Conservation (phyloP, 352 stramenopile species). For the Pythium myriotylum region DNA sequence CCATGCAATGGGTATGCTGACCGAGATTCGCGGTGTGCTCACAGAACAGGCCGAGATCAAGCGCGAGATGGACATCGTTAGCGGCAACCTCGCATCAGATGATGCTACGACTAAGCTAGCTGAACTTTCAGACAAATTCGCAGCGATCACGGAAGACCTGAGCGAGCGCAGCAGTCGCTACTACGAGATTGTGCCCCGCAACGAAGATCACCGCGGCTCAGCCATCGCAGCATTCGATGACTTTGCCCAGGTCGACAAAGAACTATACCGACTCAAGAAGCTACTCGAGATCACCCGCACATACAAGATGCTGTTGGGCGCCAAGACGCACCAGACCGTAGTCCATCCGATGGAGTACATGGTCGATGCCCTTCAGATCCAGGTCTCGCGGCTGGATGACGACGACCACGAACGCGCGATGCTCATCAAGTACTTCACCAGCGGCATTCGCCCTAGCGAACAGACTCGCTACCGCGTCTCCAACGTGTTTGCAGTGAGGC, state of each 20-base stretch:
- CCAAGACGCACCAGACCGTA: slow-evolving; percentile 36
- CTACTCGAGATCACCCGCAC: slow-evolving; percentile 65
- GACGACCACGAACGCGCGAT: slow-evolving; percentile 40
- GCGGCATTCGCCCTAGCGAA: slow-evolving; percentile 34
- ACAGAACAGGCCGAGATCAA: slow-evolving; percentile 46
- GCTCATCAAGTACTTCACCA: slow-evolving; percentile 64
- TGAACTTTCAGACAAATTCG: slow-evolving; percentile 46
- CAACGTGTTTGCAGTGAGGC: slow-evolving; percentile 59
- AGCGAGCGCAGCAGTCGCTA: slow-evolving; percentile 72
- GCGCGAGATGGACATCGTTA: slow-evolving; percentile 43
- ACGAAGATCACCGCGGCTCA: slow-evolving; percentile 51
- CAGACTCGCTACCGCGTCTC: slow-evolving; percentile 47
- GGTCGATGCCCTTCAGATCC: slow-evolving; percentile 64
- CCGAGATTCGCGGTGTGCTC: slow-evolving; percentile 45
- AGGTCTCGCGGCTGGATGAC: slow-evolving; percentile 31
- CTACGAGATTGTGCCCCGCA: slow-evolving; percentile 73
- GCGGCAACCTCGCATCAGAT: slow-evolving; percentile 41
- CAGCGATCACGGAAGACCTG: slow-evolving; percentile 52
- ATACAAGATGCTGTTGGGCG: slow-evolving; percentile 72
- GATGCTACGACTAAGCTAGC: slow-evolving; percentile 36
- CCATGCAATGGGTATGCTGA: slow-evolving; percentile 40
- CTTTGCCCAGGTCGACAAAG: slow-evolving; percentile 49
- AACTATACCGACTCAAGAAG: slow-evolving; percentile 56
- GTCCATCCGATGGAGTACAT: slow-evolving; percentile 71
- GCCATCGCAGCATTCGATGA: slow-evolving; percentile 60